Evolutionary conservation across 2,329 filamentous ascomycete genomes (phyloP).

Genomic region (Cryphonectria parasitica): DNA sequence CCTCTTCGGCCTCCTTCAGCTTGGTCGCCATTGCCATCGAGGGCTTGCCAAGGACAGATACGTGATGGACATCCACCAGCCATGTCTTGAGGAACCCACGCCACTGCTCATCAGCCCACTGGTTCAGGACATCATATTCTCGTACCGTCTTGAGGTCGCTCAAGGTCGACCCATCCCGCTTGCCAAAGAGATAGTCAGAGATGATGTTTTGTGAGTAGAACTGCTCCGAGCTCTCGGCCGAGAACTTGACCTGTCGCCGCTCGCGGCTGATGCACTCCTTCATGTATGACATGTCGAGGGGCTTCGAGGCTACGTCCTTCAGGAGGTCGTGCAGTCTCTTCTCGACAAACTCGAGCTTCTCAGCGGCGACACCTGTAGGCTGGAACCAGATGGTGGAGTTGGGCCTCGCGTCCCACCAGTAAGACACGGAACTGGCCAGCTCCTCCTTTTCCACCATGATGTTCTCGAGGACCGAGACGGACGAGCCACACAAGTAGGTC

Average conservation of each 20-base stretch:
- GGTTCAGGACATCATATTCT: slow-evolving; percentile 71
- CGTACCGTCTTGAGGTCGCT: slow-evolving; percentile 58
- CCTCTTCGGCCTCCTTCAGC: slow-evolving; percentile 80
- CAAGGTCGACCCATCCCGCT: slow-evolving; percentile 78
- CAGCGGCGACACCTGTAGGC: slow-evolving; percentile 83
- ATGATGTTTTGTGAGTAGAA: slow-evolving; percentile 88
- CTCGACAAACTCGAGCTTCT: slow-evolving; percentile 82
- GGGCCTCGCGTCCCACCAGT: slow-evolving; percentile 77
- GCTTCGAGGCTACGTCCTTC: slow-evolving; percentile 76
- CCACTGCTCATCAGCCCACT: slow-evolving; percentile 87
- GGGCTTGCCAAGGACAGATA: slow-evolving; percentile 86
- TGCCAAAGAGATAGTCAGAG: slow-evolving; percentile 88
- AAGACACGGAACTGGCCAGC: slow-evolving; percentile 82
- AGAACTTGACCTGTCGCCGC: slow-evolving; percentile 78
- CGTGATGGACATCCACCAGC: slow-evolving; percentile 82
- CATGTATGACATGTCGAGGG: slow-evolving; percentile 89
- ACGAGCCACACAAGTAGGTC: slow-evolving; percentile 89
- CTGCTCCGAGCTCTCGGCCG: slow-evolving; percentile 78
- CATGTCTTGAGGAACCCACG: slow-evolving; percentile 79
- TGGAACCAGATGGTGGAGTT: slow-evolving; percentile 85
- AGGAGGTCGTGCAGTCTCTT: slow-evolving; percentile 83
- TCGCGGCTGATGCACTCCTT: slow-evolving; percentile 84
- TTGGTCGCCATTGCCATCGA: slow-evolving; percentile 79
- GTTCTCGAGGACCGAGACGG: slow-evolving; percentile 90
- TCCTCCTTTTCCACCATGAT: slow-evolving; percentile 91